Percentiles rank a stretch among this genome's conserved stretches.
phyloP scores from a whole-genome alignment of 305 asterid species.

The Solanum aculeatissimum region DNA sequence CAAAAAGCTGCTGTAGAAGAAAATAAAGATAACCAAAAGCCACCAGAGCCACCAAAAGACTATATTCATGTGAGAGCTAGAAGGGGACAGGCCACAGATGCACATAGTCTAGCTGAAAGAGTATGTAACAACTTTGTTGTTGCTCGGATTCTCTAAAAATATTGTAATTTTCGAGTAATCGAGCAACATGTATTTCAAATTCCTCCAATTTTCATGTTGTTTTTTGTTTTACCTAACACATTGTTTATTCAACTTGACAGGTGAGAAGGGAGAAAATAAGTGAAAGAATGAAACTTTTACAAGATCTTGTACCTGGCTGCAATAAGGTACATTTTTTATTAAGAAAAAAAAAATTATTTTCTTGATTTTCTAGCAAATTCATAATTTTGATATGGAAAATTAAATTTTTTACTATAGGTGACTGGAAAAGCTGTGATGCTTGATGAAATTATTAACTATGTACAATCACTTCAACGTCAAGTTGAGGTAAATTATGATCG shows the following conservation, averaged over 20 bases:
- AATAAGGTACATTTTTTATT: conserved; percentile 40
- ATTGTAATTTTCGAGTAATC: background rate
- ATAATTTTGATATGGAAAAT: background rate
- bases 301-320: conserved; percentile 97
- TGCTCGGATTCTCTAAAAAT: background rate
- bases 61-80: conserved; percentile 44
- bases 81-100: conserved; percentile 46
- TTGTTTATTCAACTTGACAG: conserved; percentile 13
- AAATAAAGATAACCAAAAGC: conserved; percentile 19
- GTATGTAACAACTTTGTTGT: background rate
- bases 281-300: conserved; percentile 79
- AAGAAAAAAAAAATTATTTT: background rate
- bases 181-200: background rate
- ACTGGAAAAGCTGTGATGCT: conserved; percentile 98
- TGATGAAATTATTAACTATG: conserved; percentile 90
- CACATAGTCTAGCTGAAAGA: conserved; percentile 42
- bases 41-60: conserved; percentile 27
- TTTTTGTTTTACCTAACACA: background rate
- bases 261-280: conserved; percentile 87
- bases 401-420: conserved; percentile 23
- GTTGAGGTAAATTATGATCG: conserved; percentile 49
- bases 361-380: background rate
- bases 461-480: conserved; percentile 82
- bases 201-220: background rate
- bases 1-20: conserved; percentile 4